Evolutionary conservation across 2,329 filamentous ascomycete species (phyloP).

Genomic region (Ophiocordyceps sinensis): DNA sequence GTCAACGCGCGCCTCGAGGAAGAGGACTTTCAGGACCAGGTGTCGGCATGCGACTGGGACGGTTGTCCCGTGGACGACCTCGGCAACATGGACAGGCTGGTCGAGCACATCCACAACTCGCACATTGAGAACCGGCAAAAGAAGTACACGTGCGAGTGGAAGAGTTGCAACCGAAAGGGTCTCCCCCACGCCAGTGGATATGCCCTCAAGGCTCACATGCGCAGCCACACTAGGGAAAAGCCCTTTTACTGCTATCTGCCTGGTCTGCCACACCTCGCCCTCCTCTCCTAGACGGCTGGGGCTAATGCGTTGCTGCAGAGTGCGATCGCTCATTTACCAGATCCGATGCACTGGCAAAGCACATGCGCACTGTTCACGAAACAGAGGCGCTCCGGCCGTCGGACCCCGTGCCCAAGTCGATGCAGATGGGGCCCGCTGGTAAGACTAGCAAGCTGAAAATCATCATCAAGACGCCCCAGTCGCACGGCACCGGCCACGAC

Average conservation of each 20-base stretch:
- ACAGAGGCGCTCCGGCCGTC: constrained; percentile 80
- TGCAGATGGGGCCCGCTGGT: constrained; percentile 31
- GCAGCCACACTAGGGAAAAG: constrained; percentile 95
- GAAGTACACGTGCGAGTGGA: constrained; percentile 98
- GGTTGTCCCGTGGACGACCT: constrained; percentile 58
- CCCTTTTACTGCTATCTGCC: constrained; percentile 94
- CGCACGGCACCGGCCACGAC: constrained; percentile 41
- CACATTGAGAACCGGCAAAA: constrained; percentile 90
- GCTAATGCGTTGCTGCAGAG: constrained; percentile 37
- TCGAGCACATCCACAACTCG: constrained; percentile 77
- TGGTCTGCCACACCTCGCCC: constrained; percentile 39
- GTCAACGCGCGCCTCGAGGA: constrained; percentile 54
- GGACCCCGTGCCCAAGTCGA: constrained; percentile 58
- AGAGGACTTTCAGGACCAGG: constrained; percentile 62
- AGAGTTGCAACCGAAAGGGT: constrained; percentile 74
- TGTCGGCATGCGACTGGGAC: constrained; percentile 67
- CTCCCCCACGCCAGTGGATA: constrained; percentile 90
- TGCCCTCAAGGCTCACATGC: constrained; percentile 91
- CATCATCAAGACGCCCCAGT: constrained; percentile 46
- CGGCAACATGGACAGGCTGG: constrained; percentile 67
- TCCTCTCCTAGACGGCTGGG: neutral
- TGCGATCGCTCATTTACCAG: constrained; percentile 94
- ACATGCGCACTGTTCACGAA: constrained; percentile 97
- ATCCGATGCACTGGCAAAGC: constrained; percentile 90
- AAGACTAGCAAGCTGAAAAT: constrained; percentile 45